Evolutionary conservation across 805 yeast genomes (phyloP).

Genomic region (Yarrowia deformans): DNA sequence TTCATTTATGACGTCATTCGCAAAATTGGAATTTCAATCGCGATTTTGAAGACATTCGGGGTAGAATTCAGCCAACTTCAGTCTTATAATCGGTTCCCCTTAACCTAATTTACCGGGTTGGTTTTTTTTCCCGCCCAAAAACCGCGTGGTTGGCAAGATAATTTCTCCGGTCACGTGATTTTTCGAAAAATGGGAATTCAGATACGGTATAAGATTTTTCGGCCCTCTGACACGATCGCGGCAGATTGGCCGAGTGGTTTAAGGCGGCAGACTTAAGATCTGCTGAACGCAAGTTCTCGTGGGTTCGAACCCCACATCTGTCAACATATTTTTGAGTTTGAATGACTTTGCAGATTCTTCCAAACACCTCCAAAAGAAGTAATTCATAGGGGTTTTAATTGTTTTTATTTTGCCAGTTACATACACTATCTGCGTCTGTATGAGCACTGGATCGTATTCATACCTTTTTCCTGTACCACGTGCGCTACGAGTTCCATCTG

Average conservation of each 20-base stretch:
- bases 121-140: background rate
- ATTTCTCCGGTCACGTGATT: constrained; percentile 5
- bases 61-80: background rate
- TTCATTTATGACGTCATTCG: background rate
- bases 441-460: too few relatives aligned
- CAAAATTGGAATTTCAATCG: background rate
- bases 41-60: background rate
- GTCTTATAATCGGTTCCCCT: background rate
- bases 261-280: constrained; percentile 52
- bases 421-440: too few relatives aligned
- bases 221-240: constrained; percentile 39
- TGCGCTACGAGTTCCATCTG: too few relatives aligned
- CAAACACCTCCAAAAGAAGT: too few relatives aligned
- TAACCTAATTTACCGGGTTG: background rate
- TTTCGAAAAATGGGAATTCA: background rate
- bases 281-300: constrained; percentile 51
- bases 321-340: constrained; percentile 44
- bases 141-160: background rate
- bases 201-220: background rate
- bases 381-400: too few relatives aligned
- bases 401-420: too few relatives aligned
- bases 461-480: too few relatives aligned
- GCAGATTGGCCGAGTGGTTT: constrained; percentile 52
- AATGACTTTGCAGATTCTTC: background rate
- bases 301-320: constrained; percentile 53